Conservation (phyloP, 2,329 filamentous ascomycete species). For the Aspergillus candidus region DNA sequence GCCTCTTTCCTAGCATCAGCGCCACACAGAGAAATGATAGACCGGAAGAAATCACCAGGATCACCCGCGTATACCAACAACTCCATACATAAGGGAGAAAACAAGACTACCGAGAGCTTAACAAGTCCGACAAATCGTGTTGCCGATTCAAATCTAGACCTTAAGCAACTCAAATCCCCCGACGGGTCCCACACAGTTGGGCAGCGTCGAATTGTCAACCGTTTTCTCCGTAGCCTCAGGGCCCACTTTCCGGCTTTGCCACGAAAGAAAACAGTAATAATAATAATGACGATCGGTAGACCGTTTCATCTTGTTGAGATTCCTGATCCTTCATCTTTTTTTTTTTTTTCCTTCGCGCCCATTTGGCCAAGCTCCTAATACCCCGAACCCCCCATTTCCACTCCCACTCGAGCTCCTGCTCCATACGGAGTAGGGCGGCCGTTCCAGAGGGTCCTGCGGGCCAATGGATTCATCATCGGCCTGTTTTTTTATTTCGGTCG, state of each 20-base stretch:
- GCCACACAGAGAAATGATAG: neutral
- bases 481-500: too few relatives aligned
- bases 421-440: too few relatives aligned
- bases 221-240: slow-evolving; percentile 13
- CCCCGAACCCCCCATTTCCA: too few relatives aligned
- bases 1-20: neutral
- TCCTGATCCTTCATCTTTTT: neutral
- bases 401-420: too few relatives aligned
- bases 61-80: too few relatives aligned
- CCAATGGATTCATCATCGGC: too few relatives aligned
- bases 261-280: slow-evolving; percentile 3
- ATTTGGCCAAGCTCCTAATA: neutral
- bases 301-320: slow-evolving; percentile 9
- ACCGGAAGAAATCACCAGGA: neutral
- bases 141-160: slow-evolving; percentile 6
- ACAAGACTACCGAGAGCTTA: too few relatives aligned
- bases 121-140: too few relatives aligned
- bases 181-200: slow-evolving; percentile 14
- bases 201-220: slow-evolving; percentile 11
- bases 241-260: slow-evolving; percentile 14
- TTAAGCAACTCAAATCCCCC: slow-evolving; percentile 1
- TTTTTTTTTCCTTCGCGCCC: neutral
- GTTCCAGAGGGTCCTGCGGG: too few relatives aligned
- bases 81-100: too few relatives aligned
- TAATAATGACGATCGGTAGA: slow-evolving; percentile 4